phyloP scores from a whole-genome alignment of 2,329 filamentous ascomycete species.

The Diplocarpon rosae region DNA sequence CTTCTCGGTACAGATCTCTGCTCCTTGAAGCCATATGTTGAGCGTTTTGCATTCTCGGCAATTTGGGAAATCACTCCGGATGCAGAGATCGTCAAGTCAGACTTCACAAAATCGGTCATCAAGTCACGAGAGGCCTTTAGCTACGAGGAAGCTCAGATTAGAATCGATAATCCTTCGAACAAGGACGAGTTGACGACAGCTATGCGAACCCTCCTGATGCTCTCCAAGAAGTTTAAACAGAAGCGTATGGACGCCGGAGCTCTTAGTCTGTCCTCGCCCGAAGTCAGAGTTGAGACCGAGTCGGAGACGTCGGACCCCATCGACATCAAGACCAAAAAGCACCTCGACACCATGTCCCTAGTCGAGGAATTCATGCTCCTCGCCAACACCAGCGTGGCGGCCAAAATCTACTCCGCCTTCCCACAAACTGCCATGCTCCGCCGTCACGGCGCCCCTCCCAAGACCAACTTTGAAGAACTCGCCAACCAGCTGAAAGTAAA shows the following conservation, averaged over 20 bases:
- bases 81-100: conserved; percentile 73
- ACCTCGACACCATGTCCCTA: conserved; percentile 90
- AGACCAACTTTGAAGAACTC: conserved; percentile 93
- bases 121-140: conserved; percentile 93
- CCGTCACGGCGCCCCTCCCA: conserved; percentile 83
- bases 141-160: conserved; percentile 89
- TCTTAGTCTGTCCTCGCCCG: conserved; percentile 90
- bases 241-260: conserved; percentile 96
- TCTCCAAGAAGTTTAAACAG: conserved; percentile 87
- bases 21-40: conserved; percentile 95
- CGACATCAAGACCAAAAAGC: conserved; percentile 89
- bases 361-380: conserved; percentile 99
- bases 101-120: conserved; percentile 97
- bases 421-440: conserved; percentile 91
- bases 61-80: conserved; percentile 81
- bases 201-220: conserved; percentile 75
- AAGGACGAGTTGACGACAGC: conserved; percentile 82
- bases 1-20: conserved; percentile 92
- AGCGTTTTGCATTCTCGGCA: conserved; percentile 77
- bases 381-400: conserved; percentile 89
- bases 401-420: conserved; percentile 82
- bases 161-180: conserved; percentile 84
- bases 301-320: conserved; percentile 93
- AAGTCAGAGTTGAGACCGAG: conserved; percentile 91
- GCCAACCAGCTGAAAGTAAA: conserved; percentile 84